Evolutionary conservation across 345 rosid species (phyloP), one percentile per base, ranked within the genome.

Genomic region (Lumnitzera littorea): DNA sequence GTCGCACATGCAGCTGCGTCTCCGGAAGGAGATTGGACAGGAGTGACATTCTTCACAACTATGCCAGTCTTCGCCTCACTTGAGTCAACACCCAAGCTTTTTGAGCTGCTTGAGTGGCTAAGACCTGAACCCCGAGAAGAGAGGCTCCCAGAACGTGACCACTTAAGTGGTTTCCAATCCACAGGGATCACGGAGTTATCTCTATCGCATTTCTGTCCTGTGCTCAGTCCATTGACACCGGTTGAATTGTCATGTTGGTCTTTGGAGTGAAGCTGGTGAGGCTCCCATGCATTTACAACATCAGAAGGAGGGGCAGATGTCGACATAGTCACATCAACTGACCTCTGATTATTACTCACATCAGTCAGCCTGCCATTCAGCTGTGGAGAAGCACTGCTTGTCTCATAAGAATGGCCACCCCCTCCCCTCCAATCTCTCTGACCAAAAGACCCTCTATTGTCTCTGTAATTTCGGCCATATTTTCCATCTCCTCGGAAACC

Each of bases 31-130:
- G 96, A 88, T 41, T 70, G 84, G 29, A 78, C 65, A 14, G 79
- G 73, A 61, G 77, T 68, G 52, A 60, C 77, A 69, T 46, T 71
- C 67, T 78, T 88, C 24, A 69, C 67, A 46, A 72, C 74, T 68
- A 70, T 53, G 51, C 84, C 89, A 29, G 50, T 63, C 71, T 86
- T 88, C 63, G 68, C 74, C 62, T 87, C 97, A 25, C 69, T 57
- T 23, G 88, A 87, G 67, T 88, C 89, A 51, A 70, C 80, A 50
- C 73, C 91, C 72, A 81, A 43, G 67, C 91, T 83, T 80, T 88
- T 95, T 5, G 90, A 81, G 80, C 96, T 80, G 68, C 95, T 81
- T 36, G 99, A 90, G 71, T 87, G 88, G 74, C 94, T 87, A 62
- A 75, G 81, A 73, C 96, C 86, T 23, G 91, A 87, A 55, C 89